Conservation (phyloP, 306 rosid genomes). For the Purshia tridentata region DNA sequence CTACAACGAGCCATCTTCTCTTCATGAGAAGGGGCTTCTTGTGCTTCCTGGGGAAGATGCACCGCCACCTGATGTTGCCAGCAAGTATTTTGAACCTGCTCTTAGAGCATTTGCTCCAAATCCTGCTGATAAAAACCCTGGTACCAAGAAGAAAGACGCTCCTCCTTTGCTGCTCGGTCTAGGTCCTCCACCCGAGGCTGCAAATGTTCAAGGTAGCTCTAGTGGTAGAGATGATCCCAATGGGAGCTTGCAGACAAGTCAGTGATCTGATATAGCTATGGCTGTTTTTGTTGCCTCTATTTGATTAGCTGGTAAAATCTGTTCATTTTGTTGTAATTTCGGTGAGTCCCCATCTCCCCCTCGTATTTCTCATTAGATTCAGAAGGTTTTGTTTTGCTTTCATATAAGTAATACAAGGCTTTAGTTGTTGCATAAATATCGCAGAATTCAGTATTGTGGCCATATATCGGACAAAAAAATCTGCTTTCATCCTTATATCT, state of each 20-base stretch:
- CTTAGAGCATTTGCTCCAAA: conserved; percentile 62
- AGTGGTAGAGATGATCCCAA: conserved; percentile 25
- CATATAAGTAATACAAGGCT: background rate
- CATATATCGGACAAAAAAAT: no score
- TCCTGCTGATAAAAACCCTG: conserved; percentile 36
- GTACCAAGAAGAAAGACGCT: conserved; percentile 46
- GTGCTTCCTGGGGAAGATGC: conserved; percentile 81
- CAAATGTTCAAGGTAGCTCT: conserved; percentile 30
- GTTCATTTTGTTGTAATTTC: background rate
- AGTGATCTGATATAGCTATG: background rate
- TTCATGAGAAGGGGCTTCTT: conserved; percentile 75
- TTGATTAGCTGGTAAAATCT: background rate
- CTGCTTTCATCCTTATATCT: no score
- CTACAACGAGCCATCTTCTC: conserved; percentile 65
- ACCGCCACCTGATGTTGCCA: conserved; percentile 73
- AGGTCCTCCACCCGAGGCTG: conserved; percentile 43
- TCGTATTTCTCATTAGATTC: background rate
- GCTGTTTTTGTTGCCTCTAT: background rate
- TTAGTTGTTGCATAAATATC: no score
- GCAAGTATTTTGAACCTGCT: conserved; percentile 77
- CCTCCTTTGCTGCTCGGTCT: conserved; percentile 65
- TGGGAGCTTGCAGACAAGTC: background rate
- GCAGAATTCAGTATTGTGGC: no score
- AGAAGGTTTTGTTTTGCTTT: background rate
- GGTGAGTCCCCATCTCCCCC: background rate